Evolutionary conservation across 176 grass and related monocot species (phyloP).

Genomic region (Triticum timopheevii): DNA sequence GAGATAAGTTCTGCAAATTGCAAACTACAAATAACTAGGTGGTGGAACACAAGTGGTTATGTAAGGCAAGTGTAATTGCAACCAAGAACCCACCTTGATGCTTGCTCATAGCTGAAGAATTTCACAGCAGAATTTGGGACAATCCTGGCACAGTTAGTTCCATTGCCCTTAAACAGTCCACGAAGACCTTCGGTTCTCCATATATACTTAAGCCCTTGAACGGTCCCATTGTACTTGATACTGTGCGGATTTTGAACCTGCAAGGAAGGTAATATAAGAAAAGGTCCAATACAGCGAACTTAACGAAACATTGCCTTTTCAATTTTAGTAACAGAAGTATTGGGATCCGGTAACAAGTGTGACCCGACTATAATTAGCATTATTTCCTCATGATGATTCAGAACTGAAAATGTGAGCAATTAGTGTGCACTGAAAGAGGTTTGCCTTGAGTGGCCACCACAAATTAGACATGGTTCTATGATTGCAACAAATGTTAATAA

Average conservation of each 20-base stretch:
- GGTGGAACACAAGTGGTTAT: neutral
- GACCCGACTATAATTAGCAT: neutral
- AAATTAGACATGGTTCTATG: neutral
- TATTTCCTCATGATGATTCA: neutral
- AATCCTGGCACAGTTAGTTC: constrained; percentile 95
- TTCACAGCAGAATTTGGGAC: constrained; percentile 99
- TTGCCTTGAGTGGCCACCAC: neutral
- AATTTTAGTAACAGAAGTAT: neutral
- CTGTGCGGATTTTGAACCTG: constrained; percentile 98
- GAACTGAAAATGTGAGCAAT: neutral
- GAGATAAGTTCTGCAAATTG: constrained; percentile 16
- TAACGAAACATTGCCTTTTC: neutral
- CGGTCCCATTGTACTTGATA: constrained; percentile 96
- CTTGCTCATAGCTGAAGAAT: constrained; percentile 99
- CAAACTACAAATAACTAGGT: constrained; percentile 32
- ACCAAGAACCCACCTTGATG: constrained; percentile 58
- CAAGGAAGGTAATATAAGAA: constrained; percentile 17
- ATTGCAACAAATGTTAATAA: neutral
- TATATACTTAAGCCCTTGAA: constrained; percentile 95
- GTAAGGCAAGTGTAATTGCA: neutral
- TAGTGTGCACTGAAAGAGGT: neutral
- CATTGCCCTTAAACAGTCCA: constrained; percentile 97
- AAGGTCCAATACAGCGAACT: neutral
- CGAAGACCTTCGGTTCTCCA: constrained; percentile 91
- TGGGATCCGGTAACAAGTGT: neutral